Base-by-base conservation (phyloP, 768 basidiomycete species). In the Crassisporium funariophilum region DNA sequence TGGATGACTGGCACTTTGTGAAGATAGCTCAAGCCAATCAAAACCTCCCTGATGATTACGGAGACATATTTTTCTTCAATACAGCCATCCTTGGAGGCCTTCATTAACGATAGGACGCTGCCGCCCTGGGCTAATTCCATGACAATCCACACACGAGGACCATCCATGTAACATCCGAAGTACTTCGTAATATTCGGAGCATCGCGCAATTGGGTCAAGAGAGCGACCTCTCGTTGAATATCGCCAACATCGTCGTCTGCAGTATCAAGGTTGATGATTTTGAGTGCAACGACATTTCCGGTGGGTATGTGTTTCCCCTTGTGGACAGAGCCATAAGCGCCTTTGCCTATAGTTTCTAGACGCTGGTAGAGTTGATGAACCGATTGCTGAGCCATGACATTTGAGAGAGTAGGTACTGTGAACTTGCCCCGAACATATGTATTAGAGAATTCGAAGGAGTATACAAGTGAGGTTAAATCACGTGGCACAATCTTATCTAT, bases 121-220 rank as follows among this genome's bases (percentile, higher is more conserved):
- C 97, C 97, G 4, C 95, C 95, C 53, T 93, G 86, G 6, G 97
- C 97, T 58, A 86, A 85, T 65, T 99, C 97, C 97, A 99, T 99
- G 27, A 87, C 91, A 56, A 99, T 98, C 95, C 97, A 99, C 8
- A 99, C 92, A 39, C 91, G 88, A 21, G 93, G 90, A 0, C 94
- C 95, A 61, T 95, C 89, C 62, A 97, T 79, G 69, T 90, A 86
- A 70, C 93, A 97, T n/a, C 93, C 95, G 67, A 86, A 97, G 72
- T 99, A 99, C 59, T 91, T 82, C 17, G 91, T 98, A 59, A 97
- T 83, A 62, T 95, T 95, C 21, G 90, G 86, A 0, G 89, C 90
- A 47, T 92, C 91, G 16, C 91, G 77, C 23, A 98, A 79, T 61
- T 95, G 93, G 35, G 88, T 85, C 15, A 98, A 77, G 41, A 99